These are phyloP conservation scores for Ceratocystis destructans DNA, from an alignment of 2,329 filamentous ascomycete species.

Conservation along the genomic window DNA sequence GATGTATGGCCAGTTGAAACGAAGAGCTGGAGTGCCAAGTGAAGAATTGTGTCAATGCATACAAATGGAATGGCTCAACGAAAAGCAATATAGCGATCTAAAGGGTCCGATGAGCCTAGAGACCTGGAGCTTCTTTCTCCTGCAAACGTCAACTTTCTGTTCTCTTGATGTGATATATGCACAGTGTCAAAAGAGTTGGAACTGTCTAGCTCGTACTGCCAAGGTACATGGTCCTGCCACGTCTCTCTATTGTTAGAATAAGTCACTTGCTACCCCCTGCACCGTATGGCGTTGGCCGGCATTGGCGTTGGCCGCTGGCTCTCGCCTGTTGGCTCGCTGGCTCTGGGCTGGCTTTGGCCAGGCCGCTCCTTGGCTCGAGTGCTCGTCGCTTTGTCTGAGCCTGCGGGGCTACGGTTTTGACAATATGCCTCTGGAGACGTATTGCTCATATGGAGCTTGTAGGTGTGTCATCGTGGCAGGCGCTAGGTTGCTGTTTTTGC, in stretches of 20 bases:
- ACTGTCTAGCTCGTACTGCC: background rate
- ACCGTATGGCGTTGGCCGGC: background rate
- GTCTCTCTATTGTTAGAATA: background rate
- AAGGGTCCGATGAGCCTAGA: too few species aligned
- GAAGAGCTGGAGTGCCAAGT: background rate
- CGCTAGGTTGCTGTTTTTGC: too few species aligned
- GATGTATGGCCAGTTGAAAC: background rate
- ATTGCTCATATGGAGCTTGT: too few species aligned
- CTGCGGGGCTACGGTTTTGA: background rate
- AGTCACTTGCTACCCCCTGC: background rate
- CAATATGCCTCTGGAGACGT: background rate
- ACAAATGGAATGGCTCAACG: too few species aligned
- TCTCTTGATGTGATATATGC: background rate
- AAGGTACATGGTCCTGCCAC: background rate
- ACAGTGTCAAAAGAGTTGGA: background rate
- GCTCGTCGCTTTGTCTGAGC: background rate
- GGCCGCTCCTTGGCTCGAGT: background rate
- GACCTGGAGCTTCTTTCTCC: background rate
- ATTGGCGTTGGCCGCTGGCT: background rate
- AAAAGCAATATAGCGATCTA: background rate
- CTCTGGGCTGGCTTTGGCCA: background rate
- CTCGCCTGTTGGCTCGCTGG: background rate
- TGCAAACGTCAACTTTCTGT: background rate
- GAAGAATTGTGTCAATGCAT: background rate
- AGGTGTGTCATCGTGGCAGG: too few species aligned